Conservation (phyloP, 1,284 basidiomycete genomes). For the Cerioporus squamosus region DNA sequence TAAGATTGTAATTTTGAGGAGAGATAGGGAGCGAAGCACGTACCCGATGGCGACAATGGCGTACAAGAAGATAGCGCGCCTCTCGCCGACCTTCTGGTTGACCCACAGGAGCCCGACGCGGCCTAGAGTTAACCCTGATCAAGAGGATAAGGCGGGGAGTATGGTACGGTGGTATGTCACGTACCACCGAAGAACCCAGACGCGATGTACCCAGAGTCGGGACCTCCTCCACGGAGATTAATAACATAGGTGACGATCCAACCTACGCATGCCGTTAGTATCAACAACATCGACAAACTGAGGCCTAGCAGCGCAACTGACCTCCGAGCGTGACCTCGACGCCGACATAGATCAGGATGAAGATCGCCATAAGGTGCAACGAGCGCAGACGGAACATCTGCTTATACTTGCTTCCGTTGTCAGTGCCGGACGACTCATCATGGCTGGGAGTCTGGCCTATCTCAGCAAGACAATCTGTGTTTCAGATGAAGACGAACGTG, state of each 20-base stretch:
- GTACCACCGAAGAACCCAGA: slow-evolving; percentile 56
- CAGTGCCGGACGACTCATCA: slow-evolving; percentile 7
- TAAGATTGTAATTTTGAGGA: background rate
- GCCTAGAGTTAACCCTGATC: slow-evolving; percentile 46
- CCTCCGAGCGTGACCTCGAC: slow-evolving; percentile 53
- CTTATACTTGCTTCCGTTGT: slow-evolving; percentile 37
- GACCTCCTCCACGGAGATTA: slow-evolving; percentile 47
- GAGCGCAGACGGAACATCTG: slow-evolving; percentile 43
- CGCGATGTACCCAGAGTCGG: slow-evolving; percentile 53
- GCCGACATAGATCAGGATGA: slow-evolving; percentile 51
- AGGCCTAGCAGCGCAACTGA: slow-evolving; percentile 13
- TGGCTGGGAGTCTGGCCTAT: slow-evolving; percentile 37
- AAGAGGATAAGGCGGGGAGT: background rate
- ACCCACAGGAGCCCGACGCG: slow-evolving; percentile 52
- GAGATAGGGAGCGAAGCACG: slow-evolving; percentile 1
- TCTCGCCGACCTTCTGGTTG: slow-evolving; percentile 53
- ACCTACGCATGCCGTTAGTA: slow-evolving; percentile 32
- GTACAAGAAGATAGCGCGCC: slow-evolving; percentile 44
- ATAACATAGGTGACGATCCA: slow-evolving; percentile 59
- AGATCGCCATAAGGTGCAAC: slow-evolving; percentile 48
- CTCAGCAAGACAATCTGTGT: slow-evolving; percentile 37
- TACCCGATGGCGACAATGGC: slow-evolving; percentile 40
- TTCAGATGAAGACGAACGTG: background rate
- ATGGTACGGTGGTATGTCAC: background rate
- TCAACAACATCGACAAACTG: background rate